Base-by-base conservation (phyloP, 306 rosid species). In the Pyrus pyrifolia region DNA sequence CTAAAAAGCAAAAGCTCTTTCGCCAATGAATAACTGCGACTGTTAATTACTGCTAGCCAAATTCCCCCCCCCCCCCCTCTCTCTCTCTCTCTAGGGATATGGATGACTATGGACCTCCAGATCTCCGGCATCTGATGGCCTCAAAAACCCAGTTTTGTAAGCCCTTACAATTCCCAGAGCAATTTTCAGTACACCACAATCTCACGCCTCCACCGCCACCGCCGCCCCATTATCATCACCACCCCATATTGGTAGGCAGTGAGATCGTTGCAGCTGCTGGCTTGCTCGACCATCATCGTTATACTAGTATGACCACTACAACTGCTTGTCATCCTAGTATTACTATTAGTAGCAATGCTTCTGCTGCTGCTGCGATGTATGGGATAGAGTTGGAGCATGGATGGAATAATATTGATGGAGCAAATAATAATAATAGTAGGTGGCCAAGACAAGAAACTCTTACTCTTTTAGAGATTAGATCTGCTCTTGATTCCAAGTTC, bases 381-480 rank as follows among this genome's bases (percentile, higher is more conserved):
- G 53, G 75, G 33, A 30, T 72, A 38, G 67, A 75, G 46, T 75
- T 31, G 11, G 62, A 63, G 63, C 25, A 72, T 57, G 53, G 13
- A 57, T 72, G 68, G 68, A 42, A 38, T 10, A 73, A 58, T 25
- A 63, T 27, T 78, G 93, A 85, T 69, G 76, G 85, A 51, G 87
- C 75, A 10, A 11, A 35, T 64, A 64, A 31, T 64, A 73, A 58
- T 4, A 91, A 69, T 78, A 79, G 86, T 31, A 75, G 97, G 60
- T 91, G 97, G 97, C 97, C 97, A 1, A 85, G 95, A 70, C 97
- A 91, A 67, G 97, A 91, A 77, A 91, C 95, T 29, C 95, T 91
- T 35, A 85, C 87, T 3, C 97, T 91, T 76, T 87, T 91, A 1
- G 97, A 91, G 86, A 89, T 91, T 90, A 89, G 97, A 91, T 91